Evolutionary conservation across 129 eudicot species (phyloP).

Genomic region (Flaveria trinervia): DNA sequence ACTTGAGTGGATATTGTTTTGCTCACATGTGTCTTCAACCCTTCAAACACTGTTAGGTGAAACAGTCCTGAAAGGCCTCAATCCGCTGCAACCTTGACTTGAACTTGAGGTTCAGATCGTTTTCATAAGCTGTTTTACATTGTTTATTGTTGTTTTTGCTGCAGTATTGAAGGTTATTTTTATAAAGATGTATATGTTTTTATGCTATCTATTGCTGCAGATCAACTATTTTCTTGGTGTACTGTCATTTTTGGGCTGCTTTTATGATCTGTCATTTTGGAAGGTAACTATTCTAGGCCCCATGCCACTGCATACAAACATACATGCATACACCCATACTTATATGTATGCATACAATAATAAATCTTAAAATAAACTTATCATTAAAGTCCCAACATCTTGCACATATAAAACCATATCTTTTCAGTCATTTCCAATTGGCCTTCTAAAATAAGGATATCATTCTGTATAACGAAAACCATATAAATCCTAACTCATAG

Average conservation of each 20-base stretch:
- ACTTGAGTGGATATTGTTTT: too few relatives aligned
- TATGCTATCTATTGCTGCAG: neutral
- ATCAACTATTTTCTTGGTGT: constrained; percentile 5
- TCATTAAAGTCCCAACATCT: neutral
- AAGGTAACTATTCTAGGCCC: constrained; percentile 12
- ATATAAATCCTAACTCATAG: neutral
- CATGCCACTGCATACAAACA: neutral
- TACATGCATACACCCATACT: neutral
- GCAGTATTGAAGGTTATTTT: neutral
- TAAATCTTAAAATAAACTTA: neutral
- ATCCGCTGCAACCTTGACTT: neutral
- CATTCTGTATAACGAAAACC: neutral
- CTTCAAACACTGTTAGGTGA: neutral
- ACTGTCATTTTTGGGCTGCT: neutral
- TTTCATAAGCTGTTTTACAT: neutral
- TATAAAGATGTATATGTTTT: neutral
- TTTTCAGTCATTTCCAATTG: neutral
- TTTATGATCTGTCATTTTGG: neutral
- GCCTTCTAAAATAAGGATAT: constrained; percentile 2
- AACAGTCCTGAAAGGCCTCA: neutral
- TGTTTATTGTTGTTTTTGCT: neutral
- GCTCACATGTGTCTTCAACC: too few relatives aligned
- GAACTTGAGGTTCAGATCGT: neutral
- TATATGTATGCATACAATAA: neutral
- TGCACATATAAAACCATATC: neutral